A percentile compares a stretch with the other conserved stretches of the same genome.
Evolutionary conservation across 495 filamentous ascomycete genomes (phyloP).

Genomic region (Clohesyomyces aquaticus): DNA sequence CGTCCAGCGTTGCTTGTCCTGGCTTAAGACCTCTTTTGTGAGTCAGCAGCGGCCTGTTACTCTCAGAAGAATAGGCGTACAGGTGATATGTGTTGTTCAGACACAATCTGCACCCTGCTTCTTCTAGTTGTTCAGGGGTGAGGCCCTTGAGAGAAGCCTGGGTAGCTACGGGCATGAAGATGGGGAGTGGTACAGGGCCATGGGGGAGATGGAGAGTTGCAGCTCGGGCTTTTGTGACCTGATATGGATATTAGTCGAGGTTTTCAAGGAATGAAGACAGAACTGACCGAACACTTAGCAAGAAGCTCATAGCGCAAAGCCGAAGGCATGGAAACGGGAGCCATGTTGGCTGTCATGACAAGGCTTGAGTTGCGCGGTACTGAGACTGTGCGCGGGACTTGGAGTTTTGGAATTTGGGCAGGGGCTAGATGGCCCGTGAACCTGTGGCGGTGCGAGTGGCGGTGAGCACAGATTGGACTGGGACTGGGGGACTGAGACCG

Average conservation of each 20-base stretch:
- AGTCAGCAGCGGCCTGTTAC: constrained; percentile 23
- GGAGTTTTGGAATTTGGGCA: no score
- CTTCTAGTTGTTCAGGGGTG: constrained; percentile 87
- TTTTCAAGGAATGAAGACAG: background rate
- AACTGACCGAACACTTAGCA: constrained; percentile 79
- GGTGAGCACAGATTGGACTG: no score
- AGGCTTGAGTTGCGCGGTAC: no score
- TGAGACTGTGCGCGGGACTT: no score
- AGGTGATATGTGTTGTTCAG: constrained; percentile 98
- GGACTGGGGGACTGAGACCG: no score
- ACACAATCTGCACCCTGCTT: constrained; percentile 86
- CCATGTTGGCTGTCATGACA: constrained; percentile 23
- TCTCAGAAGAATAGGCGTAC: constrained; percentile 8
- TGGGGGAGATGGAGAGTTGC: constrained; percentile 87
- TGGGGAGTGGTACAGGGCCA: constrained; percentile 83
- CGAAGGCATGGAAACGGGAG: constrained; percentile 60
- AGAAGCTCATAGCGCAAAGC: constrained; percentile 82
- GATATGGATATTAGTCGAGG: constrained; percentile 2
- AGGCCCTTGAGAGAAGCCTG: constrained; percentile 94
- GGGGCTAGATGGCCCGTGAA: no score
- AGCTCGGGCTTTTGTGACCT: constrained; percentile 97
- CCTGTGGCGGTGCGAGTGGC: no score
- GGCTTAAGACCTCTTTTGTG: constrained; percentile 73
- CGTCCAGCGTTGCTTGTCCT: constrained; percentile 82
- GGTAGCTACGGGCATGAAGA: constrained; percentile 99